These are phyloP conservation scores for Saccharomyces pastorianus DNA, from an alignment of 1,139 yeast species.

Conservation along the genomic window DNA sequence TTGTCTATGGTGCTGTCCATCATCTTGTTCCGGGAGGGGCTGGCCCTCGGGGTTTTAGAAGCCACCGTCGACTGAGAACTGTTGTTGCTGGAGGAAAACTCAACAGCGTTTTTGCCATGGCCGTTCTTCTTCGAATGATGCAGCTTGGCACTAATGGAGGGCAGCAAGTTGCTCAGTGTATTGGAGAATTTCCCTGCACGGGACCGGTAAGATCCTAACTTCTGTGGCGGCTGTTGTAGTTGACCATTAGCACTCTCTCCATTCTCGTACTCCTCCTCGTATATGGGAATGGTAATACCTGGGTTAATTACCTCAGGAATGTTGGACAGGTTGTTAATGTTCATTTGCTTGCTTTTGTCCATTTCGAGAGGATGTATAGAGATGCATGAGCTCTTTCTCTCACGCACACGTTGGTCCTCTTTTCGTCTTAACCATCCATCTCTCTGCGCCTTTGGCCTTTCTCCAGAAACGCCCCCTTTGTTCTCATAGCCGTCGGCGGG, in stretches of 20 bases:
- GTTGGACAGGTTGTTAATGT: constrained; percentile 6
- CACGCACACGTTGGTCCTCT: background rate
- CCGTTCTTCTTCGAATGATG: constrained; percentile 27
- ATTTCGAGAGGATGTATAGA: background rate
- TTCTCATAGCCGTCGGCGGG: background rate
- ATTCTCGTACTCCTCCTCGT: constrained; percentile 19
- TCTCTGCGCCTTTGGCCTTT: background rate
- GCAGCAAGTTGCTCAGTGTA: constrained; percentile 28
- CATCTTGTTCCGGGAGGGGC: background rate
- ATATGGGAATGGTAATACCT: constrained; percentile 30
- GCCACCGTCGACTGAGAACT: constrained; percentile 3
- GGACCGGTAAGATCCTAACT: constrained; percentile 28
- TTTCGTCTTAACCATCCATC: background rate
- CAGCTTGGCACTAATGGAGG: constrained; percentile 30
- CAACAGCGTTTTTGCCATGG: constrained; percentile 7
- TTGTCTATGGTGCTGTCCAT: background rate
- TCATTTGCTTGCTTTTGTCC: constrained; percentile 4
- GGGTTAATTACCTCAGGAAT: constrained; percentile 31
- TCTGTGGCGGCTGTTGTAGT: constrained; percentile 20
- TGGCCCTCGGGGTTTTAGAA: constrained; percentile 2
- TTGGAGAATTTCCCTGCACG: constrained; percentile 31
- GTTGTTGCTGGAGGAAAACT: constrained; percentile 1
- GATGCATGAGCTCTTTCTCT: background rate
- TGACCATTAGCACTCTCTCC: background rate
- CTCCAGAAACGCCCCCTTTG: background rate